These are phyloP conservation scores for Bipolaris bicolor DNA, from an alignment of 2,329 filamentous ascomycete species.

Conservation along the genomic window DNA sequence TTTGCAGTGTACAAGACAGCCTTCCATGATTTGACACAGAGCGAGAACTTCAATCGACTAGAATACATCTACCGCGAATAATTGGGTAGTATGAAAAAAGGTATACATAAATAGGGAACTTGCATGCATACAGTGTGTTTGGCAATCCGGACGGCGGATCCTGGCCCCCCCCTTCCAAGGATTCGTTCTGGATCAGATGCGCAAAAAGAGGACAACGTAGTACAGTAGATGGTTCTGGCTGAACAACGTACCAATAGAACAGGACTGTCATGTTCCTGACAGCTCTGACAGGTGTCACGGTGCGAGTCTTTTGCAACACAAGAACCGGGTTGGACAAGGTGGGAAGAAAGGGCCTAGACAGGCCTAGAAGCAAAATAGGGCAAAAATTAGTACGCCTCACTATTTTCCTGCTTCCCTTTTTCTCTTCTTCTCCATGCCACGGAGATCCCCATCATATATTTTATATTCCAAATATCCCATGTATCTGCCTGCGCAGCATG, in stretches of 20 bases:
- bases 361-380: background rate
- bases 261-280: constrained; percentile 22
- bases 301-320: constrained; percentile 21
- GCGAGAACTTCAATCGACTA: background rate
- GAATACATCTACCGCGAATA: background rate
- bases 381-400: background rate
- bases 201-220: constrained; percentile 12
- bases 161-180: background rate
- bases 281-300: constrained; percentile 33
- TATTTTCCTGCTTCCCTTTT: background rate
- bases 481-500: background rate
- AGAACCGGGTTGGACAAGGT: background rate
- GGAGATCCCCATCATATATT: background rate
- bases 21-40: background rate
- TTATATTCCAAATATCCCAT: background rate
- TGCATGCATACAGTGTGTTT: constrained; percentile 9
- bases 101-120: constrained; percentile 4
- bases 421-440: background rate
- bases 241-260: too few species aligned
- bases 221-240: background rate
- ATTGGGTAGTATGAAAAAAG: background rate
- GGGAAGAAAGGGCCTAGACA: background rate
- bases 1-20: constrained; percentile 2
- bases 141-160: constrained; percentile 3
- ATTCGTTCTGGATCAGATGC: constrained; percentile 18